Base-by-base conservation (phyloP, 768 basidiomycete species). In the Termitomyces sp. region DNA sequence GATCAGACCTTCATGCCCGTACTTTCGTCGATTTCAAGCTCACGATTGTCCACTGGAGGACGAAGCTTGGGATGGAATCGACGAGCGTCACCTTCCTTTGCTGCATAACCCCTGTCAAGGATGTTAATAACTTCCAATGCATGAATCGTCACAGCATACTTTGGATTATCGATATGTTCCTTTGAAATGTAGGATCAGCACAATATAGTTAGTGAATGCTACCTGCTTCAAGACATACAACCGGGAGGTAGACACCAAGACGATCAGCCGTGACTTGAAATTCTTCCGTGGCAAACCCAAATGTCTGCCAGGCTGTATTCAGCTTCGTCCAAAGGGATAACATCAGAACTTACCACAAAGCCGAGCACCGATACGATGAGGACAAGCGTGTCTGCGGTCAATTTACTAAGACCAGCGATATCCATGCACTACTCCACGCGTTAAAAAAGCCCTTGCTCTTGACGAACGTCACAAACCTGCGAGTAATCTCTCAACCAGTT, bases 141-240 rank as follows among this genome's bases (percentile, higher is more conserved):
- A 44, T 28, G 2, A 17, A 12, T n/a, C n/a, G 45, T 24, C 28
- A 11, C 40, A 10, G 45, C 71, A 47, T 61, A 81, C 80, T 84
- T 87, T 1, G 88, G 88, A 60, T 90, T 90, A 64, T 91, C 87
- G 60, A 89, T 88, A 62, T 89, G 88, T 72, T 88, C 84, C 76
- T 79, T 59, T 28, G 22, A 17, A 30, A 19, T 21, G n/a, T 9
- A 54, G 15, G 10, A 22, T 54, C 8, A 45, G 44, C 17, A 40
- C 12, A 37, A 9, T 60, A 43, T 10, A 53, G 15, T 28, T 32
- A 5, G 35, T 10, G 37, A 17, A 32, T n/a, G 5, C 35, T 28
- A n/a, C 3, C 55, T 37, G 12, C 12, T 15, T 28, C 9, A 45
- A 14, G 45, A 71, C 77, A 59, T 65, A 80, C 83, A 10, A 83